Evolutionary conservation across 345 rosid species (phyloP), one percentile per base, ranked within the genome.

Genomic region (Orychophragmus violaceus): DNA sequence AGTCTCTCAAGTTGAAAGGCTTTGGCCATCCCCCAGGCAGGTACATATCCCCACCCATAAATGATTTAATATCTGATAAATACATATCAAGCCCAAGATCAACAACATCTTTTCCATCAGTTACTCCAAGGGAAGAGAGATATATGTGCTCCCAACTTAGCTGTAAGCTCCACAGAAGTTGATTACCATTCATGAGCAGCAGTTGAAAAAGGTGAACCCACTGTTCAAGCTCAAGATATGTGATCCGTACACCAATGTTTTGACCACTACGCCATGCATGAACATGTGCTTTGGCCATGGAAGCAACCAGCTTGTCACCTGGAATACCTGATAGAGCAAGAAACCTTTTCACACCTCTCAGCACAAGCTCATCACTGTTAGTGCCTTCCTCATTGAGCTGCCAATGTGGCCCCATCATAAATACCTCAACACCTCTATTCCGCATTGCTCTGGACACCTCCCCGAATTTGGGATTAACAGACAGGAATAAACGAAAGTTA

Each of bases 401-500:
- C 97, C 97, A 93, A 71, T 83, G 81, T 10, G 97, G 98, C 57
- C 81, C 89, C 98, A 90, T 86, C 91, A 93, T 77, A 74, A 69
- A 93, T 70, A 90, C 84, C 79, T 93, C 98, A 59, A 90, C 97
- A 51, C 98, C 98, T 72, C 98, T 88, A 70, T 93, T 93, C 69
- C 98, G 80, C 98, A 93, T 93, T 42, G 98, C 98, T 55, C 98
- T 81, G 32, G 98, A 93, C 54, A 90, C 88, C 70, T 93, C 98
- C 62, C 98, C 98, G 76, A 69, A 82, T 66, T 77, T 80, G 32
- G 98, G 98, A 76, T 93, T 82, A 66, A 90, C 85, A 13, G 98
- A 85, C 53, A 93, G 90, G 70, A 90, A 90, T 82, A 93, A 67
- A 58, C 95, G 83, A 74, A 93, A 93, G 76, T 88, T 88, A 46